Evolutionary conservation across 225 moss, liverwort and hornwort species (phyloP), one percentile per base, ranked within the genome.

Genomic region (Neckera pumila): DNA sequence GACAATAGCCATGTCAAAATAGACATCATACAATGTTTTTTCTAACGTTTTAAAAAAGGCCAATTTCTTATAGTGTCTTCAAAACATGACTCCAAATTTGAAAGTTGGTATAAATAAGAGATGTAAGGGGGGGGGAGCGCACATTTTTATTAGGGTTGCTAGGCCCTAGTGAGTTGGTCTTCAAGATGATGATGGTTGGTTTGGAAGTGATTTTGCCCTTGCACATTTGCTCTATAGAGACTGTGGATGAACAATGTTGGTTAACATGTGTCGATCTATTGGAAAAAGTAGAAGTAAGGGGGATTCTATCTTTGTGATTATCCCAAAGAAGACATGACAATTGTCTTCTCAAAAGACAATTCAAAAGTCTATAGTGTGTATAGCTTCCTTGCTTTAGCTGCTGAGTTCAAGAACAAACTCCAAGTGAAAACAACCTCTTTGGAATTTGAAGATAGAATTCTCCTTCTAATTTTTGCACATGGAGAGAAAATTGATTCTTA

Each of bases 341-440:
- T 45, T 28, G 17, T 17, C 9, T 45, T 72, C 1, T 72, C 3
- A 5, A 72, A 43, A 5, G 17, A 45, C 8, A 10, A 72, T 9
- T 17, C 28, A 9, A 45, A 45, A 17, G 45, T 72, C 17, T 28
- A 28, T 1, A 43, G 0, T 17, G 3, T 28, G 0, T 72, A 1
- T 0, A 28, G 0, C 17, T 28, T 3, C 1, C 0, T 43, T 0
- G 14, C 3, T 43, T 45, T 45, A 17, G 45, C 45, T 28, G 3
- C 2, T 1, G 5, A 72, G 5, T 27, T 28, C 6, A 72, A 72
- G 10, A 43, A 17, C 2, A 72, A 43, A 16, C 27, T 72, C 5
- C 3, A 42, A 16, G 9, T 27, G 10, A 16, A 16, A 3, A 10
- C 0, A 43, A 0, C 17, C 3, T 43, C 27, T 16, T 28, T 45